Percentiles rank a stretch among this genome's conserved stretches.
These are phyloP conservation scores for Aspergillus novoparasiticus DNA, from an alignment of 2,329 filamentous ascomycete genomes.

Conservation along the genomic window DNA sequence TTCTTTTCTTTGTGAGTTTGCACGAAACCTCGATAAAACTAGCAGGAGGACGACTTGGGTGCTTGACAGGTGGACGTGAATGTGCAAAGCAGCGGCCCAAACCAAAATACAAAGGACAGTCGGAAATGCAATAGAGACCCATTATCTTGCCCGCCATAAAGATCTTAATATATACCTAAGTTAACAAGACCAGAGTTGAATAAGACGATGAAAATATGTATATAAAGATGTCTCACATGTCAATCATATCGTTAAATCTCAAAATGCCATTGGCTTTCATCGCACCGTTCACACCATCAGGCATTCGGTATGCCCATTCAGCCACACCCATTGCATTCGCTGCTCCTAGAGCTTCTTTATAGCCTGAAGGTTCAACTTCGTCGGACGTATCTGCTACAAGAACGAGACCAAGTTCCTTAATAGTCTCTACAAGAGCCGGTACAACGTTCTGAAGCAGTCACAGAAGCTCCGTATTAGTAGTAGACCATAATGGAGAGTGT, in stretches of 20 bases:
- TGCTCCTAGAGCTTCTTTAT: slow-evolving; percentile 23
- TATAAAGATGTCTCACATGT: slow-evolving; percentile 53
- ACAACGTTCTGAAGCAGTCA: slow-evolving; percentile 74
- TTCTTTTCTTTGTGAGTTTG: neutral
- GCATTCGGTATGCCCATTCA: slow-evolving; percentile 57
- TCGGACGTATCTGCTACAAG: slow-evolving; percentile 85
- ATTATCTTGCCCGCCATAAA: neutral
- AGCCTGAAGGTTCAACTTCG: slow-evolving; percentile 43
- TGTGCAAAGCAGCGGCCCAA: neutral
- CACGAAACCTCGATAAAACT: neutral
- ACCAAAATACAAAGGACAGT: neutral
- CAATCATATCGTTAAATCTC: slow-evolving; percentile 90
- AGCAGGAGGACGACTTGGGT: neutral
- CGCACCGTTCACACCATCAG: slow-evolving; percentile 83
- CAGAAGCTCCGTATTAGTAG: neutral
- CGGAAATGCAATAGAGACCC: neutral
- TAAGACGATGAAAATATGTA: slow-evolving; percentile 6
- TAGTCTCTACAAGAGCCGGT: slow-evolving; percentile 85
- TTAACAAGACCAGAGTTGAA: neutral
- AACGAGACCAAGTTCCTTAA: slow-evolving; percentile 91
- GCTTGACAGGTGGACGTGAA: neutral
- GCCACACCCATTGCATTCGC: slow-evolving; percentile 34
- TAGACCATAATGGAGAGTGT: neutral
- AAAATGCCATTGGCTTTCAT: slow-evolving; percentile 84
- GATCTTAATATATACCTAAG: slow-evolving; percentile 7